A percentile compares a stretch with the other conserved stretches of the same genome.
phyloP scores from a whole-genome alignment of 371 early-diverging fungal species.

The Nematocida minor region DNA sequence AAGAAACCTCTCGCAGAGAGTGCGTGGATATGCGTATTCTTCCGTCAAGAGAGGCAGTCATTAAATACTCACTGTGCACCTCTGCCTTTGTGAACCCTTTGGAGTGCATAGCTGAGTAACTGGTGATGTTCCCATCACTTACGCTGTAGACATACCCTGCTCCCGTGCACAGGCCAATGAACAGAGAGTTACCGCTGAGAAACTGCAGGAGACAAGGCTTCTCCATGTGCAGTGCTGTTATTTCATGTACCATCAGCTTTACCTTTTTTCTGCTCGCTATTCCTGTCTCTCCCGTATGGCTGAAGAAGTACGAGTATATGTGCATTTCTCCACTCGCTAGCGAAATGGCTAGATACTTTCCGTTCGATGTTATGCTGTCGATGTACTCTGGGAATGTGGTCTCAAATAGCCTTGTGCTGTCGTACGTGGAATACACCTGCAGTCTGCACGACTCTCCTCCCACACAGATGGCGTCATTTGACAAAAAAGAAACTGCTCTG shows the following conservation, averaged over 20 bases:
- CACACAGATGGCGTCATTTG: not conserved
- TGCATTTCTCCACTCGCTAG: conserved; percentile 41
- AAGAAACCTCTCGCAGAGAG: conserved; percentile 19
- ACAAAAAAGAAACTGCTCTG: not conserved
- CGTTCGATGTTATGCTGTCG: conserved; percentile 8
- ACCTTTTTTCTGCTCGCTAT: not conserved
- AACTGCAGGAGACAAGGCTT: conserved; percentile 13
- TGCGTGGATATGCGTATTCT: conserved; percentile 22
- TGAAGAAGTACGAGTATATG: conserved; percentile 11
- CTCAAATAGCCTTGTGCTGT: not conserved
- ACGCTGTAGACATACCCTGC: conserved; percentile 31
- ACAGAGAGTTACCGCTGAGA: not conserved
- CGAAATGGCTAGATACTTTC: conserved; percentile 5
- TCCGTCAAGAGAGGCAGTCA: conserved; percentile 44
- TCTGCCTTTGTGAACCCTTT: conserved; percentile 14
- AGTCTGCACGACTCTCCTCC: conserved; percentile 39
- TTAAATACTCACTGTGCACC: conserved; percentile 14
- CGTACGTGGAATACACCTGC: conserved; percentile 9
- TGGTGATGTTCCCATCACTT: not conserved
- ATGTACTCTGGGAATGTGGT: conserved; percentile 29
- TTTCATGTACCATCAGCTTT: not conserved
- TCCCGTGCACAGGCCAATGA: conserved; percentile 28
- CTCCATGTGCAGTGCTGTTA: not conserved
- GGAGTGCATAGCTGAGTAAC: conserved; percentile 21
- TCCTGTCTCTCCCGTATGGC: not conserved